Percentiles rank a stretch among this genome's conserved stretches.
phyloP scores from a whole-genome alignment of 768 basidiomycete genomes.

The Tylopilus rubrobrunneus region DNA sequence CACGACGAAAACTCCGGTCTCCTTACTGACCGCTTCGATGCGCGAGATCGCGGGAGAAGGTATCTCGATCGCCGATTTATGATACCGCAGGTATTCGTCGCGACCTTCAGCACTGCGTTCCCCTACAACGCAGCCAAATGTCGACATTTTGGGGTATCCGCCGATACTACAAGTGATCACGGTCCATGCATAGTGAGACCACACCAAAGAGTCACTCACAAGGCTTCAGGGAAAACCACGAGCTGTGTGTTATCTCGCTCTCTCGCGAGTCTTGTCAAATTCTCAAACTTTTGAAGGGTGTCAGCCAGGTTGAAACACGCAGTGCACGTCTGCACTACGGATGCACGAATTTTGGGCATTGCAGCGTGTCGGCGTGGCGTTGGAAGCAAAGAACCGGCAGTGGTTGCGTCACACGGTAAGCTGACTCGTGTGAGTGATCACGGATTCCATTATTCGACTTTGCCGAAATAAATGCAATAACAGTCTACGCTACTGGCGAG shows the following conservation, averaged over 20 bases:
- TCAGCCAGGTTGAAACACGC: slow-evolving; percentile 42
- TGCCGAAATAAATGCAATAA: slow-evolving; percentile 4
- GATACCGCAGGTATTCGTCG: slow-evolving; percentile 55
- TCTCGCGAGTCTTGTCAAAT: slow-evolving; percentile 41
- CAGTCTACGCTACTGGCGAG: slow-evolving; percentile 8
- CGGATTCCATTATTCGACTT: neutral
- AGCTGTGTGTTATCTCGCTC: slow-evolving; percentile 45
- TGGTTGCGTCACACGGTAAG: neutral
- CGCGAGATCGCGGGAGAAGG: slow-evolving; percentile 47
- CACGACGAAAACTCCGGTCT: slow-evolving; percentile 51
- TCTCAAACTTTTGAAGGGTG: slow-evolving; percentile 49
- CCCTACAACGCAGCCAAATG: slow-evolving; percentile 43
- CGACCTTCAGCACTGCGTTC: slow-evolving; percentile 47
- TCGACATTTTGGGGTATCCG: slow-evolving; percentile 58
- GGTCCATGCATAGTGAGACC: neutral
- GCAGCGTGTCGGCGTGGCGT: neutral
- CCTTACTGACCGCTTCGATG: slow-evolving; percentile 47
- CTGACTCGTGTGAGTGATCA: neutral
- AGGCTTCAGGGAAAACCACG: slow-evolving; percentile 56
- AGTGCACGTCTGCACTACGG: slow-evolving; percentile 51
- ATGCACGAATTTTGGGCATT: slow-evolving; percentile 40
- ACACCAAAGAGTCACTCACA: slow-evolving; percentile 34
- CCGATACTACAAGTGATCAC: slow-evolving; percentile 38
- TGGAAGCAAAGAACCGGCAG: neutral
- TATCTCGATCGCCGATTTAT: slow-evolving; percentile 52